Percentiles rank a stretch among this genome's conserved stretches.
Conservation (phyloP, 768 basidiomycete species). For the Leccinellum rugosiceps region DNA sequence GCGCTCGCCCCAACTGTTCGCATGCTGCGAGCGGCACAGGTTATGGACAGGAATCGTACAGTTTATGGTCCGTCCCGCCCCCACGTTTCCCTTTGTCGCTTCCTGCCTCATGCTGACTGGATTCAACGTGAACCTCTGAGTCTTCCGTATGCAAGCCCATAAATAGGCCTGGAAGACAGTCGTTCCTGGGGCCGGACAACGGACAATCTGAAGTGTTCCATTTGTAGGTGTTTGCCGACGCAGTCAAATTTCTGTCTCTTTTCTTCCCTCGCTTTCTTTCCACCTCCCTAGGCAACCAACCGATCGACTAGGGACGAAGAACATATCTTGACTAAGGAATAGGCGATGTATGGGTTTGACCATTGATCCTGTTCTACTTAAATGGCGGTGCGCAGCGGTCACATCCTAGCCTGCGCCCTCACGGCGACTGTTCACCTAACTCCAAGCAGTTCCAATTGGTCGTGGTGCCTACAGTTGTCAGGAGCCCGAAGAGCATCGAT, state of each 20-base stretch:
- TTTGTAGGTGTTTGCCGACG: background rate
- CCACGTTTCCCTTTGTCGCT: background rate
- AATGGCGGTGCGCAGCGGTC: background rate
- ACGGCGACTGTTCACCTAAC: background rate
- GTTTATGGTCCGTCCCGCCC: background rate
- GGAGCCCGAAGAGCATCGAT: background rate
- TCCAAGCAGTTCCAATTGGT: background rate
- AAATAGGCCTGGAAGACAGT: too few relatives aligned
- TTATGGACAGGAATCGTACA: background rate
- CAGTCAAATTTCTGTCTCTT: background rate
- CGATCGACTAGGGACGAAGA: background rate
- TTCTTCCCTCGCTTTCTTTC: background rate
- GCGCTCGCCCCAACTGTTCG: background rate
- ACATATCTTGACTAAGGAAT: background rate
- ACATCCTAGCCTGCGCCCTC: background rate
- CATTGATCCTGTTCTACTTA: background rate
- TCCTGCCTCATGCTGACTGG: background rate
- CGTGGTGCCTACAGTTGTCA: background rate
- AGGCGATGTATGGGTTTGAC: background rate
- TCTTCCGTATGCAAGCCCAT: too few relatives aligned
- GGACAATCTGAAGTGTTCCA: background rate
- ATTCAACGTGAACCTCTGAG: background rate
- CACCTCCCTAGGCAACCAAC: background rate
- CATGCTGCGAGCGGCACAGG: too few relatives aligned
- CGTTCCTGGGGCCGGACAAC: background rate